phyloP scores from a whole-genome alignment of 257 asterid species.

The Ehretia macrophylla region DNA sequence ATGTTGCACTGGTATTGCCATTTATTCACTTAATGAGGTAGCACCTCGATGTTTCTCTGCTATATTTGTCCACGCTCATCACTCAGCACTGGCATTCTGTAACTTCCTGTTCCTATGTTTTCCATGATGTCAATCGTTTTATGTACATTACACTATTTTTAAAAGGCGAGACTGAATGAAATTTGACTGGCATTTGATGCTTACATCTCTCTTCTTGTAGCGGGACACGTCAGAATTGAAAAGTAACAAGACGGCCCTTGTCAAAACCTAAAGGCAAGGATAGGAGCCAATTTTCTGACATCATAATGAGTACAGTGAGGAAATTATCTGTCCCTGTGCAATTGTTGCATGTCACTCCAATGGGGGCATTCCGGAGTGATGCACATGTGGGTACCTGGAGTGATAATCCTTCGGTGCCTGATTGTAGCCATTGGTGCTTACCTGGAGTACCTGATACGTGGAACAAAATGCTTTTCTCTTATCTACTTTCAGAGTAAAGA shows the following conservation, averaged over 20 bases:
- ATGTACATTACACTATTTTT: background rate
- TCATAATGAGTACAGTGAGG: conserved; percentile 40
- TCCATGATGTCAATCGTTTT: background rate
- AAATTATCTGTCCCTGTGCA: conserved; percentile 47
- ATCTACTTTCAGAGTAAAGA: conserved; percentile 30
- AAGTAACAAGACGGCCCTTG: conserved; percentile 60
- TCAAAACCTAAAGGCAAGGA: conserved; percentile 34
- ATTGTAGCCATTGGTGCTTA: conserved; percentile 96
- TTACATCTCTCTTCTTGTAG: conserved; percentile 31
- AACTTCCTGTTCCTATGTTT: background rate
- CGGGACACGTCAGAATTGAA: conserved; percentile 52
- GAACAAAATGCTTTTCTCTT: conserved; percentile 71
- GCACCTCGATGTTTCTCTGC: too few species aligned
- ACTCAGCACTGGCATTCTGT: too few species aligned
- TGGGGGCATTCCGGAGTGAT: conserved; percentile 71
- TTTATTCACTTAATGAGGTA: too few species aligned
- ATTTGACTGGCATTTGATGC: conserved; percentile 8
- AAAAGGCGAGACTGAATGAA: background rate
- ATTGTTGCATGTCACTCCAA: conserved; percentile 63
- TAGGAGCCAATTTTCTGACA: conserved; percentile 50
- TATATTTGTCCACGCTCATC: too few species aligned
- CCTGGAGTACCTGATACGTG: conserved; percentile 91
- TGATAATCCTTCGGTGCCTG: conserved; percentile 74
- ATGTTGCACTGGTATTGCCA: too few species aligned
- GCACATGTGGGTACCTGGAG: conserved; percentile 82